Base-by-base conservation (phyloP, 768 basidiomycete genomes). In the Pleurotus platypus region DNA sequence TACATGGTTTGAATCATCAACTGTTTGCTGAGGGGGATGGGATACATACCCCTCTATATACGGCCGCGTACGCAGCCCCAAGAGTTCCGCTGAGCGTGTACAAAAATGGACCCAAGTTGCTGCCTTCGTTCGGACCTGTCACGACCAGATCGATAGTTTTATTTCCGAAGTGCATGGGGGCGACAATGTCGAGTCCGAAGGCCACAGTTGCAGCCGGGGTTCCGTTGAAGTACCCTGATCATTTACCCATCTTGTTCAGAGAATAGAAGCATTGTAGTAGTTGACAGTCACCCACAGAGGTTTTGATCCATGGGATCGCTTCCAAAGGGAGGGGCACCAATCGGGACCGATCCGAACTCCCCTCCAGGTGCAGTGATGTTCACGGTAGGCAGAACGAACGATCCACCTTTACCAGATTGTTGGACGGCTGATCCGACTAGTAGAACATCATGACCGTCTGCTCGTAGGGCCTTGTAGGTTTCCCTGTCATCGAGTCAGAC, bases 341-440 rank as follows among this genome's bases (percentile, higher is more conserved):
- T 64, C 16, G 66, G 63, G 43, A 70, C 61, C 6, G 60, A 57
- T 9, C 64, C 65, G 45, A 70, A 70, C 56, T 70, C 69, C 12
- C 67, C 69, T 13, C 69, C 69, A 38, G 68, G 68, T 4, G 59
- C 61, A 5, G 62, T 64, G 56, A 70, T 69, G 58, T 70, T 69
- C 7, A 64, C 61, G 4, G 62, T 66, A 5, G 69, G 69, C 0
- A 69, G 57, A 6, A 66, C 61, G 57, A 69, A 67, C 15, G 68
- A 67, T 12, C 69, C 69, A 11, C 69, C 69, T 38, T 62, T 65
- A 4, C 69, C 68, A 1, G 69, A 70, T 49, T 69, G 66, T 55
- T 70, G 68, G 8, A 69, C 67, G 18, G 67, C 67, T 6, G 69
- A 67, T 18, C 61, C 68, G 49, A 68, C 67, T 15, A 70, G 43